These are phyloP conservation scores for Guadua angustifolia DNA, from an alignment of 176 grass and related monocot genomes.

Conservation along the genomic window DNA sequence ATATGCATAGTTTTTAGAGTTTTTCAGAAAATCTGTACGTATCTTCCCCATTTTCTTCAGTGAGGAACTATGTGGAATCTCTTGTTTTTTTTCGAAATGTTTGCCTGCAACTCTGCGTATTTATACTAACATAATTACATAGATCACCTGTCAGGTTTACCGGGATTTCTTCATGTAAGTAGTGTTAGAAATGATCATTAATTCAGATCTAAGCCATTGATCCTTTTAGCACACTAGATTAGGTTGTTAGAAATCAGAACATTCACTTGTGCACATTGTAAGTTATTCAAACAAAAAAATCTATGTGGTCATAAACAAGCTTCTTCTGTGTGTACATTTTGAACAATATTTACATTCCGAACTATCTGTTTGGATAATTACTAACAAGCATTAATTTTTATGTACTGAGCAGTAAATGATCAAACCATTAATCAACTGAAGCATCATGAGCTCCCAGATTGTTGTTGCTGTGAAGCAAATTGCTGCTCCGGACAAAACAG, in stretches of 20 bases:
- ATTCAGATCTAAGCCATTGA: not conserved
- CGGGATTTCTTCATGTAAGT: not conserved
- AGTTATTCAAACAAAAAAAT: not conserved
- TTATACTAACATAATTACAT: constrained; percentile 11
- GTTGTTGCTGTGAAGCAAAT: constrained; percentile 46
- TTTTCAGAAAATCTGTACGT: not conserved
- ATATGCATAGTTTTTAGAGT: not conserved
- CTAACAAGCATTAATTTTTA: not conserved
- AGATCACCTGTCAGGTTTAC: not conserved
- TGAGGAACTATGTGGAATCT: not conserved
- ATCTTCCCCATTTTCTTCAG: not conserved
- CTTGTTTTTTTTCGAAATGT: not conserved
- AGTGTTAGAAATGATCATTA: not conserved
- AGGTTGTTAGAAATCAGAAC: not conserved
- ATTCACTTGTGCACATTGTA: not conserved
- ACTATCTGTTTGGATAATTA: constrained; percentile 2
- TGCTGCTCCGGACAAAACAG: constrained; percentile 45
- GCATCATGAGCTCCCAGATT: constrained; percentile 64
- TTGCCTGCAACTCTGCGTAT: constrained; percentile 3
- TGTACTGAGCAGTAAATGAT: constrained; percentile 4
- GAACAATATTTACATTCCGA: not conserved
- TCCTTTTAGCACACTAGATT: not conserved
- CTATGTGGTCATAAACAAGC: not conserved
- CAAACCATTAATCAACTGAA: constrained; percentile 1
- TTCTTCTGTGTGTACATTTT: constrained; percentile 7